Conservation (phyloP, 202 grass and related monocot genomes). For the Brachypodium distachyon region DNA sequence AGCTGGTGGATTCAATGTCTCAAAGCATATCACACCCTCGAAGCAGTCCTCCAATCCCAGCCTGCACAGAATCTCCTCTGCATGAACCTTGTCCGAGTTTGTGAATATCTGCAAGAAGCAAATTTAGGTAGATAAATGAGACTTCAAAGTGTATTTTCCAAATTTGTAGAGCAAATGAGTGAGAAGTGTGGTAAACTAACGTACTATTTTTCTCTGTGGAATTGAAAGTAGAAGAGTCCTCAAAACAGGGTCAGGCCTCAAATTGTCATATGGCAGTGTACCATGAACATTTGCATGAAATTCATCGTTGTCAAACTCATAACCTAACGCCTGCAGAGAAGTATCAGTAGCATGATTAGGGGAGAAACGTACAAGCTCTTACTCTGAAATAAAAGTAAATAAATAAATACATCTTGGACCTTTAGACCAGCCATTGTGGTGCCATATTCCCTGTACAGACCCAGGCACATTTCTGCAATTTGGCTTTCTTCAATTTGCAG, state of each 20-base stretch:
- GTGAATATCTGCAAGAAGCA: conserved; percentile 43
- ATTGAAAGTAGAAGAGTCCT: conserved; percentile 50
- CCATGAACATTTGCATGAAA: conserved; percentile 68
- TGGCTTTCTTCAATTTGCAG: conserved; percentile 56
- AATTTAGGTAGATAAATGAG: neutral
- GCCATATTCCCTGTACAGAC: conserved; percentile 59
- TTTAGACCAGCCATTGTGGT: conserved; percentile 70
- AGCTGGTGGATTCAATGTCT: conserved; percentile 41
- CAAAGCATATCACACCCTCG: conserved; percentile 59
- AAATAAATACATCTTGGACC: conserved; percentile 11
- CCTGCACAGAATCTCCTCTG: conserved; percentile 26
- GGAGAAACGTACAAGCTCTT: neutral
- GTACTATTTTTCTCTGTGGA: conserved; percentile 61
- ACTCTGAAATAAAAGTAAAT: neutral
- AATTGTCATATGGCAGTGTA: conserved; percentile 52
- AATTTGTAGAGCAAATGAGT: neutral
- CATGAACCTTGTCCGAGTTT: conserved; percentile 52
- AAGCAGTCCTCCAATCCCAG: conserved; percentile 49
- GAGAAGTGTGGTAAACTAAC: neutral
- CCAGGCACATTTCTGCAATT: conserved; percentile 48
- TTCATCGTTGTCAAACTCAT: conserved; percentile 44
- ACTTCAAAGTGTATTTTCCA: neutral
- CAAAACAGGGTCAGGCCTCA: conserved; percentile 52
- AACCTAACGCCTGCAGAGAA: conserved; percentile 43
- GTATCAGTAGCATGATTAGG: neutral